Evolutionary conservation across 495 filamentous ascomycete genomes (phyloP), one percentile per base, ranked within the genome.

Genomic region (Neurospora hispaniola): DNA sequence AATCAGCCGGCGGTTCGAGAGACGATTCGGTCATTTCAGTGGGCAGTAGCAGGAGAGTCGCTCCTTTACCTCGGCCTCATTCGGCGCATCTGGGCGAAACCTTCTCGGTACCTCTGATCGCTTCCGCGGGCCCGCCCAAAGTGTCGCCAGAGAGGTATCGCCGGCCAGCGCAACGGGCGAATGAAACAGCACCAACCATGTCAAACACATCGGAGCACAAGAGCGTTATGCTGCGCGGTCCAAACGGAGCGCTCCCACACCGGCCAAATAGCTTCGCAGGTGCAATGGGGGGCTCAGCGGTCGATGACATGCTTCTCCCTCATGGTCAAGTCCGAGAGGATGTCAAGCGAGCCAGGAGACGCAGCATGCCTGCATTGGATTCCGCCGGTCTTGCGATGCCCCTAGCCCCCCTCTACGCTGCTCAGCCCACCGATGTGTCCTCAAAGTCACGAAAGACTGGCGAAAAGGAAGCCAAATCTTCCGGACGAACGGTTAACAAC

Each of bases 301-400:
- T 83, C 71, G 88, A 90, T 78, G 88, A 90, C 73, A 84, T 86
- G 79, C 83, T 81, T 44, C 75, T 89, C 54, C 78, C 84, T 44
- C 83, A 81, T 59, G 83, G 81, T 42, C 76, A 80, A 16, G 62
- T 80, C 42, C 83, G 87, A 20, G 93, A 95, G 69, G 84, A 89
- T 69, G 88, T 90, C 11, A 92, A 92, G 80, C 87, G 91, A 74
- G 92, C 94, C 82, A 86, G 94, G 74, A 88, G 94, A 77, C 88
- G 94, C 71, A 97, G 94, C 79, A 87, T 94, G 84, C 92, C 92
- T 71, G 92, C 88, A 69, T 87, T 97, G 76, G 93, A 96, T 82
- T 88, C 89, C 76, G 80, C 82, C 73, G 86, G 87, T 74, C 87
- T 85, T 79, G 78, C 81, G 72, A 78, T 74, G 72, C 77, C 80